Percentiles rank a stretch among this genome's conserved stretches.
Evolutionary conservation across 768 basidiomycete genomes (phyloP).

Genomic region (Hortiboletus flavorubellus): DNA sequence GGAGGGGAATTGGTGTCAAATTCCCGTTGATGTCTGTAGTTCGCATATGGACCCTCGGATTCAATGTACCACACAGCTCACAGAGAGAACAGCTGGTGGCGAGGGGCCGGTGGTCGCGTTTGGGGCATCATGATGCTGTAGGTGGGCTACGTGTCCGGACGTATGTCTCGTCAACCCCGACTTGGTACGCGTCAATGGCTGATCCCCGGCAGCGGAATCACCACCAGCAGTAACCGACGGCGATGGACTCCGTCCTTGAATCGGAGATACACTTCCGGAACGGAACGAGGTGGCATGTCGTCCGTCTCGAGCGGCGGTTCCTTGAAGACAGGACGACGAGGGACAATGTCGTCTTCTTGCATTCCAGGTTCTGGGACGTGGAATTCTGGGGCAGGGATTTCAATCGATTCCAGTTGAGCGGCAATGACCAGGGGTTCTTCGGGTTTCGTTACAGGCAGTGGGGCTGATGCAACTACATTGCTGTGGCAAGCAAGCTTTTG

Average conservation of each 20-base stretch:
- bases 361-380: constrained; percentile 1
- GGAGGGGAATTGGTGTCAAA: constrained; percentile 80
- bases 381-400: constrained; percentile 1
- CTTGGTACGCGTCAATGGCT: constrained; percentile 32
- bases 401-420: constrained; percentile 16
- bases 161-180: constrained; percentile 45
- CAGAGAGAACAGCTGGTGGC: too few species aligned
- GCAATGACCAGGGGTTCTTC: constrained; percentile 18
- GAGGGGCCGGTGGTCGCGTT: too few species aligned
- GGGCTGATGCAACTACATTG: constrained; percentile 6
- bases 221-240: constrained; percentile 31
- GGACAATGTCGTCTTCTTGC: constrained; percentile 15
- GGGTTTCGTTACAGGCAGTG: constrained; percentile 13
- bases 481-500: constrained; percentile 45
- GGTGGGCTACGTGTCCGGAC: constrained; percentile 33
- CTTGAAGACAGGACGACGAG: constrained; percentile 50
- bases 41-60: too few species aligned
- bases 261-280: constrained; percentile 33
- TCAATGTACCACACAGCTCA: too few species aligned
- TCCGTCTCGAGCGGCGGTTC: constrained; percentile 51
- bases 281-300: constrained; percentile 32
- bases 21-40: too few species aligned
- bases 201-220: constrained; percentile 31
- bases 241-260: constrained; percentile 41
- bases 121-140: too few species aligned